phyloP scores from a whole-genome alignment of 2,329 filamentous ascomycete species.

The Exutisphaerella laricina region DNA sequence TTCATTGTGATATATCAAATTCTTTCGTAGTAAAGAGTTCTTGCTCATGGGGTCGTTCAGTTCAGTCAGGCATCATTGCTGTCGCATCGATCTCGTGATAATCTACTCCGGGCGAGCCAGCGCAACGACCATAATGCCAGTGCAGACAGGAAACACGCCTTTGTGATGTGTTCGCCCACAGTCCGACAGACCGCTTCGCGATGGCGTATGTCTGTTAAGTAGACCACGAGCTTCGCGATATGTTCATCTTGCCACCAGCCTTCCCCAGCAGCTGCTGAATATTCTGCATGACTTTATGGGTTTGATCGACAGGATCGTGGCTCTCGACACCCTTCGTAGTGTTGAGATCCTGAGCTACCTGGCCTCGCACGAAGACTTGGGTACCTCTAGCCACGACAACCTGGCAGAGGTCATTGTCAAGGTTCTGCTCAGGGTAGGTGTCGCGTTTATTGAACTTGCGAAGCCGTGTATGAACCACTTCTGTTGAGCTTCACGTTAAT shows the following conservation, averaged over 20 bases:
- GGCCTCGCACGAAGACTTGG: slow-evolving; percentile 1
- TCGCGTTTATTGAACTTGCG: neutral
- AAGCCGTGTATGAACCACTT: neutral
- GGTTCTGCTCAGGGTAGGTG: slow-evolving; percentile 3
- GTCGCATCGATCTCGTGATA: slow-evolving; percentile 3
- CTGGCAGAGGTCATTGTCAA: slow-evolving; percentile 1
- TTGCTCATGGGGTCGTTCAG: too few species aligned
- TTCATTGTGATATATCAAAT: too few species aligned
- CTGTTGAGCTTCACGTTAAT: too few species aligned
- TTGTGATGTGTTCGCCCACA: slow-evolving; percentile 3
- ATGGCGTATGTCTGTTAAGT: slow-evolving; percentile 2
- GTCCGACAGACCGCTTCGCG: slow-evolving; percentile 2
- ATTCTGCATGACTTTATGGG: slow-evolving; percentile 4
- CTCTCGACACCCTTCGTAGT: neutral
- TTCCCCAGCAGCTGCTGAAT: neutral
- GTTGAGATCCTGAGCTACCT: neutral
- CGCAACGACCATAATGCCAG: neutral
- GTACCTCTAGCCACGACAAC: neutral
- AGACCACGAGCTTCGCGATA: slow-evolving; percentile 1
- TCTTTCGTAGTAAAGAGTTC: too few species aligned
- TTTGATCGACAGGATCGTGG: slow-evolving; percentile 4
- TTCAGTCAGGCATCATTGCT: neutral
- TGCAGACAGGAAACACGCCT: slow-evolving; percentile 1
- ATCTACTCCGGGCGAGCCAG: slow-evolving; percentile 2
- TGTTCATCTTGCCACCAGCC: slow-evolving; percentile 3